Percentiles rank a stretch among this genome's conserved stretches.
Conservation (phyloP, 768 basidiomycete species). For the Mycena crocata region DNA sequence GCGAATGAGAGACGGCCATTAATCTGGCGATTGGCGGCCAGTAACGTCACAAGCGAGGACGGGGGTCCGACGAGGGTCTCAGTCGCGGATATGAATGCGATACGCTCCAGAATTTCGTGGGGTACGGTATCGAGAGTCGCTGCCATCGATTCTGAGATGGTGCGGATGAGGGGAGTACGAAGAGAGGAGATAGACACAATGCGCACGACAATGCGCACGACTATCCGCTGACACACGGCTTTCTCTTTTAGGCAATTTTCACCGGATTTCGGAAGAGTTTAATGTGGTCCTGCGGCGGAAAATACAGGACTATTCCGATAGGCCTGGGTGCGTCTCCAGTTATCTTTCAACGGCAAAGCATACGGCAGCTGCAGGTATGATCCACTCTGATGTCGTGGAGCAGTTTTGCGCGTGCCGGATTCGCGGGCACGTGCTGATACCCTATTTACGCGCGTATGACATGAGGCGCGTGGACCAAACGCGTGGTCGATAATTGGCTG, state of each 20-base stretch:
- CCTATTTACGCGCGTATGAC: no score
- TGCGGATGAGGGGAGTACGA: conserved; percentile 18
- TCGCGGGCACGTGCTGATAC: no score
- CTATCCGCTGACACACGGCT: conserved; percentile 21
- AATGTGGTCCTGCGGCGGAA: no score
- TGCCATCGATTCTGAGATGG: neutral
- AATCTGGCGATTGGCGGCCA: conserved; percentile 61
- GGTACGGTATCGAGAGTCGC: conserved; percentile 69
- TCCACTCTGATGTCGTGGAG: no score
- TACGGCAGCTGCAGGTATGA: no score
- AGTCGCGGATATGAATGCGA: conserved; percentile 75
- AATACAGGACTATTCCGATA: no score
- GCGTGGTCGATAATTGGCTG: no score
- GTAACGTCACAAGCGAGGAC: conserved; percentile 65
- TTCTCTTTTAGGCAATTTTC: conserved; percentile 11
- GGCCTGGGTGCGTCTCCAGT: no score
- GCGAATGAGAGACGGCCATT: conserved; percentile 61
- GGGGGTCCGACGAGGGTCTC: conserved; percentile 69
- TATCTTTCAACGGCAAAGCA: no score
- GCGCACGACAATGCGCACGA: no score
- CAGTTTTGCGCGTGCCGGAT: no score
- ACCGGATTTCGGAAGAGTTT: conserved; percentile 6
- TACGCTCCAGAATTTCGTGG: conserved; percentile 82
- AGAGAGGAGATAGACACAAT: conserved; percentile 13
- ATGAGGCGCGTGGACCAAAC: no score